Evolutionary conservation across 306 rosid species (phyloP).

Genomic region (Elaeagnus macrophylla): DNA sequence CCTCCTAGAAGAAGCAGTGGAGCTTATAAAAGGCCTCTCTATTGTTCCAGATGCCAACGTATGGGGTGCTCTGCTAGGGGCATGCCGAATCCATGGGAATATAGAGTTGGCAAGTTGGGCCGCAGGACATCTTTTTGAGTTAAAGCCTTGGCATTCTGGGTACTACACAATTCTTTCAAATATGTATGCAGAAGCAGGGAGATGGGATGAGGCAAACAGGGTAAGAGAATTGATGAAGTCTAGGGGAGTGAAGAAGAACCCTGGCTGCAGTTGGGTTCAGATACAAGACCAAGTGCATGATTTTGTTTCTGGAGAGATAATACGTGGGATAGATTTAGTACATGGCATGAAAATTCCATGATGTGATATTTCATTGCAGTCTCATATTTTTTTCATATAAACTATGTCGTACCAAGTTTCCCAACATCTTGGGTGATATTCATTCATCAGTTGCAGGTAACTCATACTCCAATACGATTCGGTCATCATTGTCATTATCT

Average conservation of each 20-base stretch:
- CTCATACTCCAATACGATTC: too few relatives aligned
- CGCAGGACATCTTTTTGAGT: slow-evolving; percentile 60
- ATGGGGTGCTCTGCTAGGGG: slow-evolving; percentile 93
- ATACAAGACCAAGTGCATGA: slow-evolving; percentile 45
- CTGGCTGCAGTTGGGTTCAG: slow-evolving; percentile 81
- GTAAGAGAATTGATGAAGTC: slow-evolving; percentile 76
- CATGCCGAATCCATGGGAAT: slow-evolving; percentile 69
- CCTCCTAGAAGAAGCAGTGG: slow-evolving; percentile 56
- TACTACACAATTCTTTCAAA: slow-evolving; percentile 82
- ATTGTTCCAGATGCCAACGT: slow-evolving; percentile 56
- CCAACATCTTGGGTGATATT: too few relatives aligned
- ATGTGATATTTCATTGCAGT: too few relatives aligned
- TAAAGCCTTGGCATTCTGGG: slow-evolving; percentile 71
- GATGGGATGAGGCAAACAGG: slow-evolving; percentile 76
- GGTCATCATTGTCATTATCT: too few relatives aligned
- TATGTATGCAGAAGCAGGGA: slow-evolving; percentile 82
- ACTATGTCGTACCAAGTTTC: too few relatives aligned
- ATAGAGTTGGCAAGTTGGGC: slow-evolving; percentile 66
- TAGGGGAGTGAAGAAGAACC: slow-evolving; percentile 63
- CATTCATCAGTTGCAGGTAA: too few relatives aligned
- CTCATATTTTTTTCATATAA: too few relatives aligned
- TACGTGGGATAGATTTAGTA: slow-evolving; percentile 33
- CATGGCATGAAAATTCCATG: slow-evolving; percentile 28
- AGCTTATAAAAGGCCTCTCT: slow-evolving; percentile 52
- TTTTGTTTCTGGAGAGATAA: slow-evolving; percentile 56